These are phyloP conservation scores for Prototheca cutis DNA, from an alignment of 163 green algal species.

Conservation along the genomic window DNA sequence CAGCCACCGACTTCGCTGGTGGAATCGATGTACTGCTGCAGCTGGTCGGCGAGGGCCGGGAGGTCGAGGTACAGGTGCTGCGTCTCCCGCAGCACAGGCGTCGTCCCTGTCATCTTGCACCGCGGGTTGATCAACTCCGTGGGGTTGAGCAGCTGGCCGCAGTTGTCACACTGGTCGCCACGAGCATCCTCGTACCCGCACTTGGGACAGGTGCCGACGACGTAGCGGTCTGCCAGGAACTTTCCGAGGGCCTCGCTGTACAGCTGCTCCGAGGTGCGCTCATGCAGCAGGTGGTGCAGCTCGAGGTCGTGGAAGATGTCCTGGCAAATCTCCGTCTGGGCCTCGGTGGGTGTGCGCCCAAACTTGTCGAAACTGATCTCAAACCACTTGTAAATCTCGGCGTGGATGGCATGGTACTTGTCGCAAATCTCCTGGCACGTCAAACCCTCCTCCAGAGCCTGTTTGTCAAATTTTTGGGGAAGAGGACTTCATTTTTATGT, in stretches of 20 bases:
- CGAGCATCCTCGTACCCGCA: slow-evolving; percentile 80
- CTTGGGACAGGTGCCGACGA: slow-evolving; percentile 88
- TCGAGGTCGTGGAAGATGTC: slow-evolving; percentile 70
- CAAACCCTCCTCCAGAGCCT: slow-evolving; percentile 88
- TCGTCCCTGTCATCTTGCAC: slow-evolving; percentile 60
- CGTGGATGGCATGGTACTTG: slow-evolving; percentile 95
- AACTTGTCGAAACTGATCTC: slow-evolving; percentile 93
- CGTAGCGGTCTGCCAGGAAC: slow-evolving; percentile 94
- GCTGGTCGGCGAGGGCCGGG: slow-evolving; percentile 51
- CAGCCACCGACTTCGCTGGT: slow-evolving; percentile 67
- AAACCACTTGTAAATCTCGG: slow-evolving; percentile 93
- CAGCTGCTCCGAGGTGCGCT: slow-evolving; percentile 81
- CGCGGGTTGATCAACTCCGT: slow-evolving; percentile 88
- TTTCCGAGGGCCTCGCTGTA: slow-evolving; percentile 74
- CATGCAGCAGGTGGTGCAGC: slow-evolving; percentile 37
- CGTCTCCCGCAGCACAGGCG: slow-evolving; percentile 61
- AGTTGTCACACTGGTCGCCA: slow-evolving; percentile 90
- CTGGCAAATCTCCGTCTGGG: slow-evolving; percentile 75
- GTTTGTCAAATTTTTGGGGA: neutral
- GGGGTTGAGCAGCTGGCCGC: slow-evolving; percentile 87
- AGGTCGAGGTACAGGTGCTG: slow-evolving; percentile 93
- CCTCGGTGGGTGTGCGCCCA: slow-evolving; percentile 76
- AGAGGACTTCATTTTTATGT: neutral
- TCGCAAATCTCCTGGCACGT: slow-evolving; percentile 90
- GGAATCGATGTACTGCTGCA: slow-evolving; percentile 34